Base-by-base conservation (phyloP, 345 rosid genomes). In the Eucalyptus erythrocorys region DNA sequence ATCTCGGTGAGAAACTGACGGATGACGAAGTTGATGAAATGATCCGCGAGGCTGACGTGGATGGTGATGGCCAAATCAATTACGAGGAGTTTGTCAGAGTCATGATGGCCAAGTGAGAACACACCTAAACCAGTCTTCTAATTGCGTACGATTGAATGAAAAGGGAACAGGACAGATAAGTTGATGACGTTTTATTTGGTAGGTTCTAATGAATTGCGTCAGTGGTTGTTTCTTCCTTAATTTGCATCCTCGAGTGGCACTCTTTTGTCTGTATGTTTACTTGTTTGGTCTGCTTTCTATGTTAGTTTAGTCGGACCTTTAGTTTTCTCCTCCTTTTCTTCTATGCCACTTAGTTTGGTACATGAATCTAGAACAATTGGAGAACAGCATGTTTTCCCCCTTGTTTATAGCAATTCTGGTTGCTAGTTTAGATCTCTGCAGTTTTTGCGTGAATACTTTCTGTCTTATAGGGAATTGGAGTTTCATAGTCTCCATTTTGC, bases 101-200 rank as follows among this genome's bases (percentile, higher is more conserved):
- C 90, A 93, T 93, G 94, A 93, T 93, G 95, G 94, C 95, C 92
- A 93, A 93, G 94, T 93, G 93, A 92, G 94, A 91, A 90, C 90
- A 86, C 80, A 87, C 91, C 90, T 86, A 87, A 87, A 88, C 92
- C 90, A 50, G 87, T 89, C 85, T 50, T 48, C 37, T 86, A 85
- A 89, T 88, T 40, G 53, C 42, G 66, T 51, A 51, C 10, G 49
- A 57, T 81, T 85, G 57, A 91, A 85, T 71, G 51, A 76, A 84
- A 87, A 89, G 19, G 66, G 88, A 91, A 90, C 89, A 88, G 89
- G 91, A 91, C 91, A 91, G 91, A 89, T 92, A 92, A 89, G 92
- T 92, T 90, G 91, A 90, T 90, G 90, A 88, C 91, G 89, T 86
- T 89, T 91, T 86, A 79, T 91, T 90, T 89, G 37, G 16, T 91